A percentile compares a stretch with the other conserved stretches of the same genome.
Evolutionary conservation across 495 filamentous ascomycete species (phyloP).

Genomic region (Tuber borchii): DNA sequence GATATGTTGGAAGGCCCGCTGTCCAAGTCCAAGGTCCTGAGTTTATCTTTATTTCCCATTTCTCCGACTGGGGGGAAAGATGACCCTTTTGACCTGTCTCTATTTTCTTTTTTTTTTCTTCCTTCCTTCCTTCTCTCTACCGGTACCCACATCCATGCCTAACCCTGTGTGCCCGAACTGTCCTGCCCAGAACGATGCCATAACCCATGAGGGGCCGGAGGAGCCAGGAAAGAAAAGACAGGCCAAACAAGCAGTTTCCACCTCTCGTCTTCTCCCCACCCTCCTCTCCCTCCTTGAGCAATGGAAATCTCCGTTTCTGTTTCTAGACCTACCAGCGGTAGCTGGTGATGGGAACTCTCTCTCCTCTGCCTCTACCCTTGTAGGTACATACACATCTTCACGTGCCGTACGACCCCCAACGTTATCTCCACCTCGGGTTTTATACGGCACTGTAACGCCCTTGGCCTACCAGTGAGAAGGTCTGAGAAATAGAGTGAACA

Average conservation of each 20-base stretch:
- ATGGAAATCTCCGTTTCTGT: constrained; percentile 23
- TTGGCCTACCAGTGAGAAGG: background rate
- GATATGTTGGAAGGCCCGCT: background rate
- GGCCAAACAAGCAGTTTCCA: background rate
- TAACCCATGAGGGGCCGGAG: constrained; percentile 21
- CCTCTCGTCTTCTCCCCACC: background rate
- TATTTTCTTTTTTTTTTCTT: constrained; percentile 6
- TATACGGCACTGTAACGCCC: background rate
- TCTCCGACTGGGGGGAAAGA: constrained; percentile 15
- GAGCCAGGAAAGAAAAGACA: constrained; percentile 25
- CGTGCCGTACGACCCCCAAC: constrained; percentile 29
- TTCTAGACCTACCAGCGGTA: constrained; percentile 21
- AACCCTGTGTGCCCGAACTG: constrained; percentile 21
- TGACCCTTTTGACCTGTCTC: constrained; percentile 24
- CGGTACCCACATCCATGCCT: constrained; percentile 23
- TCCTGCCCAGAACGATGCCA: background rate
- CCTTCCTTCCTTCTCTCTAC: constrained; percentile 14
- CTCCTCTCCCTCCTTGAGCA: constrained; percentile 12
- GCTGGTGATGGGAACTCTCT: constrained; percentile 9
- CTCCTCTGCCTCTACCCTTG: constrained; percentile 12
- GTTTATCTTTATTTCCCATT: constrained; percentile 5
- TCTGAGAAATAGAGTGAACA: background rate
- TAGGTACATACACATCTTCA: constrained; percentile 21
- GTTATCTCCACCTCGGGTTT: constrained; percentile 6
- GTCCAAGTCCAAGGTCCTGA: background rate